Base-by-base conservation (phyloP, 176 grass and related monocot species). In the Triticum turgidum region DNA sequence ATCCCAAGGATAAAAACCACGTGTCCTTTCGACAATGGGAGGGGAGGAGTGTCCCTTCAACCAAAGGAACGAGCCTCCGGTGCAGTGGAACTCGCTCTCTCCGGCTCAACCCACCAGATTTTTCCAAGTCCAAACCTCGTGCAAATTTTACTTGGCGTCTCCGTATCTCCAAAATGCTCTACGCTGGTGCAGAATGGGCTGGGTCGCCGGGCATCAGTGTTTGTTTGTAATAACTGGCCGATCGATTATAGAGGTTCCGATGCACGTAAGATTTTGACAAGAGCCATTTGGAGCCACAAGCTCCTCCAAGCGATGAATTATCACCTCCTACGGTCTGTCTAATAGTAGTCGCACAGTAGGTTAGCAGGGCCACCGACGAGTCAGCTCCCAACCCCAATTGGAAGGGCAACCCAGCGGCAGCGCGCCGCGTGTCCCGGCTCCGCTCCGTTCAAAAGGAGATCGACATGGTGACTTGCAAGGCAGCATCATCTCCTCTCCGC, bases 351-450 rank as follows among this genome's bases (percentile, higher is more conserved):
- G 11, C 11, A 44, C 47, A 13, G 47, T 52, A 6, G 49, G 3
- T 56, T 21, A 45, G 9, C 14, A 62, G 8, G 54, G 41, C 47
- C 61, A 86, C 84, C 80, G 59, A 85, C 80, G 34, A 51, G 13
- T 69, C 54, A 61, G 12, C 49, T 10, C 32, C 42, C 14, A 42
- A 78, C 29, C 22, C 4, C 70, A 12, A 74, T 17, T 22, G 24
- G 15, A 47, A 61, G 30, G 20, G 6, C 20, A 69, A 32, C 11
- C 70, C 86, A 82, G 70, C 32, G 41, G 56, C 5, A 33, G 22
- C 11, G 4, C 52, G 82, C 63, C 86, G 63, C 82, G 82, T 91
- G 89, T 85, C 77, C 70, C 11, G 9, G 30, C 32, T 64, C 17
- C 42, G 13, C 51, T 44, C 77, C 77, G 29, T 65, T 18, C 41